Evolutionary conservation across 148 eudicot genomes (phyloP).

Genomic region (Cornus suecica): DNA sequence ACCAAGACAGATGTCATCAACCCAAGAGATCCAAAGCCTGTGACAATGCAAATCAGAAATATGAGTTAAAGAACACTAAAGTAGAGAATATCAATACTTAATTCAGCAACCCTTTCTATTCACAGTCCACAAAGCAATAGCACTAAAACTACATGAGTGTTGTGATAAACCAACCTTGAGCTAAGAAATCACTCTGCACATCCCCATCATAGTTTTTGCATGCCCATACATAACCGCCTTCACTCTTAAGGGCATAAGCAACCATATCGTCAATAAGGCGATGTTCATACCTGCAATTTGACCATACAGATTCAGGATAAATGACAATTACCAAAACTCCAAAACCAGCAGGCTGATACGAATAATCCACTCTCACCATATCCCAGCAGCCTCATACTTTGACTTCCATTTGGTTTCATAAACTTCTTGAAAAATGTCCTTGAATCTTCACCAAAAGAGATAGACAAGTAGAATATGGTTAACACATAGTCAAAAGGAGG

Average conservation of each 20-base stretch:
- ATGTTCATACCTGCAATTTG: conserved; percentile 66
- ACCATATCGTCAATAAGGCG: conserved; percentile 86
- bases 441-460: conserved; percentile 42
- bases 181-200: conserved; percentile 81
- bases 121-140: neutral
- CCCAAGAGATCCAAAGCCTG: conserved; percentile 80
- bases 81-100: conserved; percentile 11
- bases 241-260: conserved; percentile 83
- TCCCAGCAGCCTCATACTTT: conserved; percentile 66
- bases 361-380: conserved; percentile 42
- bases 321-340: neutral
- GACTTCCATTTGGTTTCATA: conserved; percentile 65
- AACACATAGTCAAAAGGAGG: neutral
- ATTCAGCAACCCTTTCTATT: conserved; percentile 1
- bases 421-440: conserved; percentile 80
- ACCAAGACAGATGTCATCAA: conserved; percentile 87
- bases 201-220: conserved; percentile 89
- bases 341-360: neutral
- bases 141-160: neutral
- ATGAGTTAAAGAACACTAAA: conserved; percentile 4
- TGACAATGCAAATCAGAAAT: conserved; percentile 7
- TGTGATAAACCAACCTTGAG: conserved; percentile 50
- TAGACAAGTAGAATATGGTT: neutral
- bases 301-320: neutral
- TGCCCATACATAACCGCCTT: conserved; percentile 85